Conservation (phyloP, 352 stramenopile species). For the Stephanocyclus meneghinianus region DNA sequence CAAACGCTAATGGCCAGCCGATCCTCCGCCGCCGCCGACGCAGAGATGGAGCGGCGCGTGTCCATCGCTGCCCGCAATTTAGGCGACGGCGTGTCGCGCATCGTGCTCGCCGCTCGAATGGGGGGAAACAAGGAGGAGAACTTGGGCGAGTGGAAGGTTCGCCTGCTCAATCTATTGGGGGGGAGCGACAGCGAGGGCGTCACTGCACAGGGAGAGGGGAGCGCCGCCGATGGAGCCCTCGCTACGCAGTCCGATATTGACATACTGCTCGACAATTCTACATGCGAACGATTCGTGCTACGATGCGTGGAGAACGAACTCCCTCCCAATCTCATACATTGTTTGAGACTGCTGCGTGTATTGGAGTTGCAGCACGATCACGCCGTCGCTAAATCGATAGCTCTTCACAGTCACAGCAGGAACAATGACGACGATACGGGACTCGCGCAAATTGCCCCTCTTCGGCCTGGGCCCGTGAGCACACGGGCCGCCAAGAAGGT, state of each 20-base stretch:
- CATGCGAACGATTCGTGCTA: conserved; percentile 74
- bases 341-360: conserved; percentile 77
- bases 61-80: conserved; percentile 70
- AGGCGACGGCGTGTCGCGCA: conserved; percentile 73
- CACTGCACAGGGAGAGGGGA: too few relatives aligned
- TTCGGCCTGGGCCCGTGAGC: conserved; percentile 35
- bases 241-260: conserved; percentile 59
- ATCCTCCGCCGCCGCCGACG: conserved; percentile 47
- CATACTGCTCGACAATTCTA: conserved; percentile 67
- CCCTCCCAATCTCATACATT: conserved; percentile 84
- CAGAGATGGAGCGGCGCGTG: conserved; percentile 77
- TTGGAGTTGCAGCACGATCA: conserved; percentile 81
- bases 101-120: conserved; percentile 73
- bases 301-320: conserved; percentile 83
- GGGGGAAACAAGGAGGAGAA: conserved; percentile 20
- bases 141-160: conserved; percentile 63
- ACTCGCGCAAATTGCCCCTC: neutral
- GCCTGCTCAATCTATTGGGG: conserved; percentile 61
- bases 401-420: neutral
- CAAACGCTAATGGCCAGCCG: conserved; percentile 58
- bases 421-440: neutral
- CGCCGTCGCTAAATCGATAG: conserved; percentile 6
- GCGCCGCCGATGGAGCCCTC: neutral
- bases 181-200: conserved; percentile 1
- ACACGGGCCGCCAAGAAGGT: conserved; percentile 67